Evolutionary conservation across 83 land plant genomes (phyloP).

Genomic region (Larix sibirica): DNA sequence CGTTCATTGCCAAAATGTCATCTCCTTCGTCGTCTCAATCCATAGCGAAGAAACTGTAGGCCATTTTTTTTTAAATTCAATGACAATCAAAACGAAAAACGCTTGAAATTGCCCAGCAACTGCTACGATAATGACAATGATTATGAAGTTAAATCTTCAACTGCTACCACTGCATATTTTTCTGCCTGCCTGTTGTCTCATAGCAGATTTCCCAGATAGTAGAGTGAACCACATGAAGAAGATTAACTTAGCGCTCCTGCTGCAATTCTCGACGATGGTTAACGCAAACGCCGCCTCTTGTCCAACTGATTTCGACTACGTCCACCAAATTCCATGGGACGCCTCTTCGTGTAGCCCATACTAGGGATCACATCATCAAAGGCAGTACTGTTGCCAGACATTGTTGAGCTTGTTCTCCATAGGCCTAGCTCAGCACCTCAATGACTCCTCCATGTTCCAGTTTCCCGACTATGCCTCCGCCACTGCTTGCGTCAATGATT

Average conservation of each 20-base stretch:
- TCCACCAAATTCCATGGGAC: constrained; percentile 42
- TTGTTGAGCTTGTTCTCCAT: constrained; percentile 42
- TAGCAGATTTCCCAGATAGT: too few species aligned
- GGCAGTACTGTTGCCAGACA: constrained; percentile 50
- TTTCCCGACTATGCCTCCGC: constrained; percentile 27
- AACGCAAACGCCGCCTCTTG: background rate
- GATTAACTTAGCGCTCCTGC: background rate
- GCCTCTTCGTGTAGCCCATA: constrained; percentile 17
- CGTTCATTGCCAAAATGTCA: too few species aligned
- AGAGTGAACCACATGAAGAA: too few species aligned
- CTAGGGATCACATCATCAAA: background rate
- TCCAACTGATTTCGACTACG: constrained; percentile 41
- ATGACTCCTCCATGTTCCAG: constrained; percentile 18
- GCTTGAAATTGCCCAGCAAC: too few species aligned
- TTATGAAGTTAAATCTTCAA: too few species aligned
- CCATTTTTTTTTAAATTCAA: too few species aligned
- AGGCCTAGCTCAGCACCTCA: constrained; percentile 39
- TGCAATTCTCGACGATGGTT: background rate
- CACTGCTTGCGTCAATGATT: constrained; percentile 23
- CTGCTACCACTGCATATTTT: too few species aligned
- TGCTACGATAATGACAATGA: too few species aligned
- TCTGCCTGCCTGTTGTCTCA: too few species aligned
- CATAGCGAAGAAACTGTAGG: too few species aligned
- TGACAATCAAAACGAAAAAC: too few species aligned
- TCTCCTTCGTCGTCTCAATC: too few species aligned